Evolutionary conservation across 257 asterid genomes (phyloP).

Genomic region (Petrea volubilis): DNA sequence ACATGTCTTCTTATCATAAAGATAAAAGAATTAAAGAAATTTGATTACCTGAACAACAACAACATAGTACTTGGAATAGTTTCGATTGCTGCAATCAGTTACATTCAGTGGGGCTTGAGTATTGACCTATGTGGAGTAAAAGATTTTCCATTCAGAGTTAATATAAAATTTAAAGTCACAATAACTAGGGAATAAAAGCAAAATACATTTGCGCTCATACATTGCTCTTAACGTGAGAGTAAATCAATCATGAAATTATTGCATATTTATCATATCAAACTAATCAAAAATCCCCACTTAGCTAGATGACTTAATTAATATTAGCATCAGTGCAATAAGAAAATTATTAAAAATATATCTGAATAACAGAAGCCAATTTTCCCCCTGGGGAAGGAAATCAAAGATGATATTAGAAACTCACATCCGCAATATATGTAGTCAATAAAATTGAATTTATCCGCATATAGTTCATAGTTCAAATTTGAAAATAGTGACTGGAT

Average conservation of each 20-base stretch:
- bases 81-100: conserved; percentile 78
- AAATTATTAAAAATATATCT: neutral
- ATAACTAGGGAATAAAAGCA: neutral
- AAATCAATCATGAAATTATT: neutral
- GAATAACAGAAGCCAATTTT: neutral
- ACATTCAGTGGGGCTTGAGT: conserved; percentile 80
- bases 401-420: conserved; percentile 11
- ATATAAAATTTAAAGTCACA: neutral
- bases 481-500: neutral
- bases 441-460: neutral
- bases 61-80: conserved; percentile 83
- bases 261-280: neutral
- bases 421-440: neutral
- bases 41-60: conserved; percentile 78
- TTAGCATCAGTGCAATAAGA: neutral
- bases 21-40: neutral
- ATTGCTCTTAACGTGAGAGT: conserved; percentile 5
- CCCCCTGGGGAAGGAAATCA: neutral
- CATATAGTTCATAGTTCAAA: neutral
- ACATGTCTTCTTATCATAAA: neutral
- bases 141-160: conserved; percentile 8
- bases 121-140: conserved; percentile 58
- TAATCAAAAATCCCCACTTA: neutral
- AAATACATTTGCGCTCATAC: conserved; percentile 2
- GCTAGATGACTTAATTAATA: conserved; percentile 1